These are phyloP conservation scores for Volvox reticuliferus DNA, from an alignment of 139 green algal species.

Conservation along the genomic window DNA sequence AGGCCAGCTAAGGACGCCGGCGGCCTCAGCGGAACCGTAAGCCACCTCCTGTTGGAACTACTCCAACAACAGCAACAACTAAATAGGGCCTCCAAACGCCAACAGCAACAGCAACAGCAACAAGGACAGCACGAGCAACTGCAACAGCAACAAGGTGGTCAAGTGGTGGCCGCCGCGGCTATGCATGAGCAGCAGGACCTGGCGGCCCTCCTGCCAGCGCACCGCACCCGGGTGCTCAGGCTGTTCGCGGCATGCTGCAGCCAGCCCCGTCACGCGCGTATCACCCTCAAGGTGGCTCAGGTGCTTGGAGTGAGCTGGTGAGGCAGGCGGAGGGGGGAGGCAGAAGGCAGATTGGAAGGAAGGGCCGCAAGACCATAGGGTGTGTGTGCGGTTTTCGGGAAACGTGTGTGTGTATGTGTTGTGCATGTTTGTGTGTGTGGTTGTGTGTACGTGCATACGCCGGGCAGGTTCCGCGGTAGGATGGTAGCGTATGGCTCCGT, in stretches of 20 bases:
- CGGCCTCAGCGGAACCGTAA: not conserved
- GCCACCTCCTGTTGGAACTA: conserved; percentile 40
- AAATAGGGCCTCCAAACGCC: not conserved
- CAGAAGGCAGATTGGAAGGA: not conserved
- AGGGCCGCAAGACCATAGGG: no score
- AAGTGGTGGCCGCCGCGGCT: not conserved
- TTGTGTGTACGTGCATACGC: no score
- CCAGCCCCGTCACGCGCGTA: not conserved
- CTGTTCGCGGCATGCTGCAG: not conserved
- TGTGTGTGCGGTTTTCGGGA: no score
- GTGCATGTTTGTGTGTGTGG: no score
- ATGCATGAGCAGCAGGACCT: not conserved
- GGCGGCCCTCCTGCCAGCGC: not conserved
- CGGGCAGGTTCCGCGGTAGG: no score
- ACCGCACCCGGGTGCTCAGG: not conserved
- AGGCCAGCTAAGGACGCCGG: not conserved
- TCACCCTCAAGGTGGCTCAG: conserved; percentile 47
- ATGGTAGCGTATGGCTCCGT: no score
- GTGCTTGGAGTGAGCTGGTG: conserved; percentile 12
- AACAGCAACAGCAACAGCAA: conserved; percentile 21
- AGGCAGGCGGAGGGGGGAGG: not conserved
- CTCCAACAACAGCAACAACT: not conserved
- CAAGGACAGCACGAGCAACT: not conserved
- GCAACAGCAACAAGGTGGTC: not conserved
- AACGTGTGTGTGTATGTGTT: no score